These are phyloP conservation scores for Pseudognaphalium luteoalbum DNA, from an alignment of 129 eudicot species.

Conservation along the genomic window DNA sequence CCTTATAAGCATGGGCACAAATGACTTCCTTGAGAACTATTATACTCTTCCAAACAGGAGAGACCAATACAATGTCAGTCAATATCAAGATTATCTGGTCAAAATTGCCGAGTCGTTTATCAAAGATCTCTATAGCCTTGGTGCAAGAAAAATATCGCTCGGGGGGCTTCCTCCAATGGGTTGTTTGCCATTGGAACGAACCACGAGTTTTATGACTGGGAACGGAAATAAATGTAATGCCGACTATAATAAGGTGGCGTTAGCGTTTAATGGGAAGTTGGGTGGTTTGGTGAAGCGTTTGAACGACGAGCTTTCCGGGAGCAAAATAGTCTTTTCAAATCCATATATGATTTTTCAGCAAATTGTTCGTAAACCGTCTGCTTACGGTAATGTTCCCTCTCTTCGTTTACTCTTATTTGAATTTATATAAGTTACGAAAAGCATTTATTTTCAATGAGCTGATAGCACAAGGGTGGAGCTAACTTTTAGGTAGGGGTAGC, in stretches of 20 bases:
- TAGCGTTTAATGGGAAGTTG: slow-evolving; percentile 57
- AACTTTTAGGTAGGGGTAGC: too few relatives aligned
- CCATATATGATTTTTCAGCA: slow-evolving; percentile 52
- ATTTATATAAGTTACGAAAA: not conserved
- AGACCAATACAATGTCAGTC: slow-evolving; percentile 49
- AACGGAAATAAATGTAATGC: slow-evolving; percentile 50
- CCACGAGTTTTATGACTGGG: slow-evolving; percentile 42
- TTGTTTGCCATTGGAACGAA: slow-evolving; percentile 74
- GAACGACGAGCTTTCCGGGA: slow-evolving; percentile 51
- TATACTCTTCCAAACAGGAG: slow-evolving; percentile 48
- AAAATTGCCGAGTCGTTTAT: slow-evolving; percentile 48
- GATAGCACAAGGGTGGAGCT: too few relatives aligned
- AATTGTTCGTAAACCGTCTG: slow-evolving; percentile 55
- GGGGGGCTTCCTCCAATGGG: slow-evolving; percentile 93
- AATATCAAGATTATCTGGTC: slow-evolving; percentile 52
- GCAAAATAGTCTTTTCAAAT: slow-evolving; percentile 57
- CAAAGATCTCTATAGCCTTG: slow-evolving; percentile 47
- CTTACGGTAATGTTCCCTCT: slow-evolving; percentile 46
- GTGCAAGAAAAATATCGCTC: slow-evolving; percentile 64
- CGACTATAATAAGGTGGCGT: slow-evolving; percentile 58
- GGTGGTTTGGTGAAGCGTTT: slow-evolving; percentile 38
- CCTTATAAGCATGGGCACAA: slow-evolving; percentile 73
- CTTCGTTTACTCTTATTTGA: not conserved
- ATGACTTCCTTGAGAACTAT: slow-evolving; percentile 80
- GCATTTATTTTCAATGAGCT: not conserved